phyloP scores from a whole-genome alignment of 129 eudicot species.

The Helichrysum umbraculigerum region DNA sequence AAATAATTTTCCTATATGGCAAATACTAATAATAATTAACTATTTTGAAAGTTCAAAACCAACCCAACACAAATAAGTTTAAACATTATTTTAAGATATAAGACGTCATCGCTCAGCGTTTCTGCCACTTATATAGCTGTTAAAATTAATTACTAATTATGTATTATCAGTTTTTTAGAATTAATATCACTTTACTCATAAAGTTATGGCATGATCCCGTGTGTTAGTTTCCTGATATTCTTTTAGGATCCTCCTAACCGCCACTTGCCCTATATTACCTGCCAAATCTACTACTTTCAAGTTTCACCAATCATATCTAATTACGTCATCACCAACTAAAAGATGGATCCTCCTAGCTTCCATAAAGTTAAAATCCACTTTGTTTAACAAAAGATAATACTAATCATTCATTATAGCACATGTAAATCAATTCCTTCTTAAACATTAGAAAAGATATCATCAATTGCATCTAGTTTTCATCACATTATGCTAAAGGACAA shows the following conservation, averaged over 20 bases:
- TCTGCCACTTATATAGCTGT: neutral
- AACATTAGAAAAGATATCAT: neutral
- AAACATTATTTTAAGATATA: neutral
- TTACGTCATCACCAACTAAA: conserved; percentile 14
- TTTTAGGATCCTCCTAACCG: conserved; percentile 25
- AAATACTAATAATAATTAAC: too few relatives aligned
- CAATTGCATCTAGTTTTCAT: neutral
- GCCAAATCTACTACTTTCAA: conserved; percentile 20
- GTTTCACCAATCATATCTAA: conserved; percentile 11
- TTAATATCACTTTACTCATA: conserved; percentile 6
- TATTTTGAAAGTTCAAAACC: too few relatives aligned
- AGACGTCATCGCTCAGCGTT: neutral
- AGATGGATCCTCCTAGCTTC: conserved; percentile 23
- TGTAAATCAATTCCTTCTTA: neutral
- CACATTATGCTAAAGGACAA: neutral
- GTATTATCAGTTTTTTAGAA: too few relatives aligned
- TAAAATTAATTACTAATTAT: too few relatives aligned
- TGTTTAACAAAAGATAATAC: neutral
- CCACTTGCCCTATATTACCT: conserved; percentile 30
- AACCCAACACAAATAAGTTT: too few relatives aligned
- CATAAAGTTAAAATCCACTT: conserved; percentile 28
- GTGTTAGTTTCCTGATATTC: neutral
- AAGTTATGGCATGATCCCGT: conserved; percentile 20
- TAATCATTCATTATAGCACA: conserved; percentile 10
- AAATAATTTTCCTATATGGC: too few relatives aligned